Percentiles rank a stretch among this genome's conserved stretches.
Conservation (phyloP, 331 rosid species). For the Quercus lobata region DNA sequence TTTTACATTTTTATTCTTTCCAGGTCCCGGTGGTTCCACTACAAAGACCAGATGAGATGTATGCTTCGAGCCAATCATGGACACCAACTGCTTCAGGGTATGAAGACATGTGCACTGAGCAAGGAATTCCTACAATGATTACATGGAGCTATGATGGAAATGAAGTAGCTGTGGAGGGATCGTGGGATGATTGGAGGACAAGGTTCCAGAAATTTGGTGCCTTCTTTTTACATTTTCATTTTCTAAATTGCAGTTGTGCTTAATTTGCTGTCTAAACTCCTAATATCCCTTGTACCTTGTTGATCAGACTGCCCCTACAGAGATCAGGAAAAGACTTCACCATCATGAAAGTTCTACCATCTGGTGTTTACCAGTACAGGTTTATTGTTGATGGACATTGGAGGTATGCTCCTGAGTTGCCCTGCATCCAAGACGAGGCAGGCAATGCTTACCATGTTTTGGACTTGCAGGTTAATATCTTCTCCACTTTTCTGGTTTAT, state of each 20-base stretch:
- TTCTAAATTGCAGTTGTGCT: conserved; percentile 8
- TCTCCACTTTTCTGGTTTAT: conserved; percentile 1
- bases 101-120: conserved; percentile 66
- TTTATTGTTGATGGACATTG: conserved; percentile 89
- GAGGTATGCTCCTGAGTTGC: conserved; percentile 79
- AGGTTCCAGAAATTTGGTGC: conserved; percentile 40
- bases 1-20: conserved; percentile 12
- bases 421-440: conserved; percentile 71
- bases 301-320: conserved; percentile 73
- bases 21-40: conserved; percentile 82
- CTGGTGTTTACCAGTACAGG: conserved; percentile 93
- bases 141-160: conserved; percentile 88
- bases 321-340: conserved; percentile 94
- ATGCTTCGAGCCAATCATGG: conserved; percentile 54
- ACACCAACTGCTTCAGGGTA: conserved; percentile 57
- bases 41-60: conserved; percentile 82
- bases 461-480: conserved; percentile 72
- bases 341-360: conserved; percentile 84
- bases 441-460: conserved; percentile 73
- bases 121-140: conserved; percentile 88
- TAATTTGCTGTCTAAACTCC: conserved; percentile 9
- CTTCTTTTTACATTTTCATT: neutral
- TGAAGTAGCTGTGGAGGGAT: conserved; percentile 90
- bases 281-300: conserved; percentile 25
- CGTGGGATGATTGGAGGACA: conserved; percentile 94